Percentiles rank a stretch among this genome's conserved stretches.
These are phyloP conservation scores for Theobroma cacao DNA, from an alignment of 345 rosid genomes.

Conservation along the genomic window DNA sequence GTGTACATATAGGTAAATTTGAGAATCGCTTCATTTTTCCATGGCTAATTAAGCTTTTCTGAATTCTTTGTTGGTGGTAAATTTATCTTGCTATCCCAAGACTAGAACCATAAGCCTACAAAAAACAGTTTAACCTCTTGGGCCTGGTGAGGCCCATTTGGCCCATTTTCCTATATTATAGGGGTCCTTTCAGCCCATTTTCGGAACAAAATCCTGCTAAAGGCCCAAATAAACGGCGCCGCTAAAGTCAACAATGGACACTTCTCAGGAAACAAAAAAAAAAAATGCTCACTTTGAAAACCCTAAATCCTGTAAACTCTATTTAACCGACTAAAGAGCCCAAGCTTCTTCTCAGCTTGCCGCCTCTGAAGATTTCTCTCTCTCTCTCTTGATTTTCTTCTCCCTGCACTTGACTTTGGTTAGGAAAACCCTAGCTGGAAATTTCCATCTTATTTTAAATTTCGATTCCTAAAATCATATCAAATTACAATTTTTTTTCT, in stretches of 20 bases:
- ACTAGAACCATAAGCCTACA: no score
- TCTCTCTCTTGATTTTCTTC: not conserved
- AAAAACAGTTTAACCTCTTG: not conserved
- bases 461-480: not conserved
- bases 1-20: not conserved
- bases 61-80: no score
- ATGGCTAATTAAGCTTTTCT: not conserved
- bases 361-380: not conserved
- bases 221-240: not conserved
- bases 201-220: not conserved
- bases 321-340: not conserved
- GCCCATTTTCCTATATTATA: no score
- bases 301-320: slow-evolving; percentile 3
- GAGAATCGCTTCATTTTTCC: not conserved
- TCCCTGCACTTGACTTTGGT: not conserved
- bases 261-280: not conserved
- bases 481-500: not conserved
- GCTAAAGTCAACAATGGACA: not conserved
- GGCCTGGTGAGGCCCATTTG: not conserved
- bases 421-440: not conserved
- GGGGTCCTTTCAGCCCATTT: not conserved
- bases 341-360: not conserved
- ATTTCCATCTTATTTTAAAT: not conserved
- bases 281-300: not conserved
- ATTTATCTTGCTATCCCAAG: no score